Percentiles rank a stretch among this genome's conserved stretches.
phyloP scores from a whole-genome alignment of 1,139 yeast genomes.

The Nakaseomyces sp. region DNA sequence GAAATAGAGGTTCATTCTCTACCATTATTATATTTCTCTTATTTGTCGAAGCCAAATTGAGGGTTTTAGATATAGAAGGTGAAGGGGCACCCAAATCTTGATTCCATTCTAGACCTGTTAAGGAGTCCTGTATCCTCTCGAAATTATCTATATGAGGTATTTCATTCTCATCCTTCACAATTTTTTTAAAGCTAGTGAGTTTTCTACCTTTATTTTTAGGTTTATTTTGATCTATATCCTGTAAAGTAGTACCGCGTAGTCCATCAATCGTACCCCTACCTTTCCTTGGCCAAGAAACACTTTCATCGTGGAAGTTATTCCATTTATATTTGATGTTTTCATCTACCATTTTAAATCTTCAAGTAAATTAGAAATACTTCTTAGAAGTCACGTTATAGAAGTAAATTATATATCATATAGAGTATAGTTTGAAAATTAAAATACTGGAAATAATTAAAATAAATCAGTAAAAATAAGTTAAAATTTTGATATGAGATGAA shows the following conservation, averaged over 20 bases:
- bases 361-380: too few species aligned
- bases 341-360: not conserved
- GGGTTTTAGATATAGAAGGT: not conserved
- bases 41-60: not conserved
- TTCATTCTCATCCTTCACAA: not conserved
- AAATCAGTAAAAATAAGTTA: too few species aligned
- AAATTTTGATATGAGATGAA: too few species aligned
- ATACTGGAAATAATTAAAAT: too few species aligned
- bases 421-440: too few species aligned
- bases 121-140: not conserved
- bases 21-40: constrained; percentile 1
- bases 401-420: too few species aligned
- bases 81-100: not conserved
- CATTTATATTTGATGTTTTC: not conserved
- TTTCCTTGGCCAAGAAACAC: not conserved
- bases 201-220: not conserved
- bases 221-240: not conserved
- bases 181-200: not conserved
- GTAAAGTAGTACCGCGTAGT: not conserved
- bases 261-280: not conserved
- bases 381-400: too few species aligned
- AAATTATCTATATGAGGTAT: too few species aligned
- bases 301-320: too few species aligned
- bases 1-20: not conserved
- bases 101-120: not conserved